Evolutionary conservation across 23 red algal genomes (phyloP).

Genomic region (Gracilaria domingensis): DNA sequence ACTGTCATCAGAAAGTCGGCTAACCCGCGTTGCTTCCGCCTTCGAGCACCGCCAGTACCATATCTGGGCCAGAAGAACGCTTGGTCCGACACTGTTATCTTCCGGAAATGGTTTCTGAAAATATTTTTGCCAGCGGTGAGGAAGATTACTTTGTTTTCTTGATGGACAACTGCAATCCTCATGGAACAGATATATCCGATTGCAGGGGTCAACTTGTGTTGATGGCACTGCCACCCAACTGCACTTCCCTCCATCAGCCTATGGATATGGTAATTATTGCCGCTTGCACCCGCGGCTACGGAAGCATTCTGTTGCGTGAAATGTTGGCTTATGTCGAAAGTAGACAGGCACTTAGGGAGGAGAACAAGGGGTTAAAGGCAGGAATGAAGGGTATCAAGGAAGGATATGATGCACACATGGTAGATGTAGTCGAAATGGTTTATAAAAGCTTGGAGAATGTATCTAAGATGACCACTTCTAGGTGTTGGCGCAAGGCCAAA

Average conservation of each 20-base stretch:
- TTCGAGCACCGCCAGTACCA: neutral
- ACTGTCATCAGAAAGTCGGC: neutral
- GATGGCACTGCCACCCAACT: neutral
- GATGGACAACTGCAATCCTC: neutral
- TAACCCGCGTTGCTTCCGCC: conserved; percentile 25
- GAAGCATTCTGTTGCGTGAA: neutral
- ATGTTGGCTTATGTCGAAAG: neutral
- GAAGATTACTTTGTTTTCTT: neutral
- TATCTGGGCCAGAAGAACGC: conserved; percentile 38
- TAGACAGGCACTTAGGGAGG: neutral
- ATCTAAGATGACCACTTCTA: neutral
- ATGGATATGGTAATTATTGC: neutral
- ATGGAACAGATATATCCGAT: neutral
- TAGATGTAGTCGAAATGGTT: neutral
- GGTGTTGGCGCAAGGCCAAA: neutral
- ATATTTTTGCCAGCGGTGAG: neutral
- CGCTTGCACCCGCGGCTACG: neutral
- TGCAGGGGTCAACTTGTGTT: neutral
- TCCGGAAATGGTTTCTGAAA: neutral
- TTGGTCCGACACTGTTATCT: conserved; percentile 17
- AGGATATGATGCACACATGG: neutral
- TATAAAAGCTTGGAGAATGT: neutral
- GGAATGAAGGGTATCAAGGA: neutral
- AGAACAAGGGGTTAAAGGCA: neutral
- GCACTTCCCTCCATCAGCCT: neutral